These are phyloP conservation scores for Aurantiochytrium sp. DNA, from an alignment of 108 stramenopile genomes.

Conservation along the genomic window DNA sequence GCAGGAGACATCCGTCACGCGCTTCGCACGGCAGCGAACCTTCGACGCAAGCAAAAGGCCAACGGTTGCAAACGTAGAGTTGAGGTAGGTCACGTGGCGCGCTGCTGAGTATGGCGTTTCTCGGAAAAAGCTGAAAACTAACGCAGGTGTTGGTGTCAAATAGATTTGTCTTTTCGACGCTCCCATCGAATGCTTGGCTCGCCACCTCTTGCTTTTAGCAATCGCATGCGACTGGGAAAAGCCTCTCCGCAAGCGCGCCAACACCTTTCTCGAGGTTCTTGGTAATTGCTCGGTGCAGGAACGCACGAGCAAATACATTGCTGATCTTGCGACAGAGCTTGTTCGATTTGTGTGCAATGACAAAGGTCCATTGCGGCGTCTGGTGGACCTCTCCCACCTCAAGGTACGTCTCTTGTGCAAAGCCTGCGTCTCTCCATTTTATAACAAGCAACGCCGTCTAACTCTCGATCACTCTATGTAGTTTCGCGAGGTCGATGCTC, in stretches of 20 bases:
- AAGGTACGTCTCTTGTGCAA: not conserved
- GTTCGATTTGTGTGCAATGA: slow-evolving; percentile 24
- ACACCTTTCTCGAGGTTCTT: slow-evolving; percentile 54
- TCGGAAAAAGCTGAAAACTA: not conserved
- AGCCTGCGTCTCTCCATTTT: not conserved
- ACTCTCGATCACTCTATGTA: not conserved
- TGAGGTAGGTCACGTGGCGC: not conserved
- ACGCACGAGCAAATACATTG: slow-evolving; percentile 47
- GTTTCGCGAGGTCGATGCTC: not conserved
- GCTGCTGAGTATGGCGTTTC: not conserved
- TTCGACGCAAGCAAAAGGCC: not conserved
- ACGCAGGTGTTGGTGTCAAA: not conserved
- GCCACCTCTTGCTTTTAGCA: slow-evolving; percentile 48
- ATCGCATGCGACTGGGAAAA: slow-evolving; percentile 48
- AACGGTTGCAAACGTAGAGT: not conserved
- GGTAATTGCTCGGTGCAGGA: slow-evolving; percentile 51
- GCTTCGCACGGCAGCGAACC: slow-evolving; percentile 32
- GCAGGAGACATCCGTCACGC: slow-evolving; percentile 42
- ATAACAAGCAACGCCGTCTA: too few species aligned
- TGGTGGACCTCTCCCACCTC: slow-evolving; percentile 44
- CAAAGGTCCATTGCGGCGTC: not conserved
- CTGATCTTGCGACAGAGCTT: slow-evolving; percentile 22
- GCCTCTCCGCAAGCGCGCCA: slow-evolving; percentile 54
- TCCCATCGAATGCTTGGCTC: slow-evolving; percentile 45
- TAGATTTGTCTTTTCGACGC: slow-evolving; percentile 48